A percentile compares a stretch with the other conserved stretches of the same genome.
These are phyloP conservation scores for Phoenix dactylifera DNA, from an alignment of 176 grass and related monocot species.

Conservation along the genomic window DNA sequence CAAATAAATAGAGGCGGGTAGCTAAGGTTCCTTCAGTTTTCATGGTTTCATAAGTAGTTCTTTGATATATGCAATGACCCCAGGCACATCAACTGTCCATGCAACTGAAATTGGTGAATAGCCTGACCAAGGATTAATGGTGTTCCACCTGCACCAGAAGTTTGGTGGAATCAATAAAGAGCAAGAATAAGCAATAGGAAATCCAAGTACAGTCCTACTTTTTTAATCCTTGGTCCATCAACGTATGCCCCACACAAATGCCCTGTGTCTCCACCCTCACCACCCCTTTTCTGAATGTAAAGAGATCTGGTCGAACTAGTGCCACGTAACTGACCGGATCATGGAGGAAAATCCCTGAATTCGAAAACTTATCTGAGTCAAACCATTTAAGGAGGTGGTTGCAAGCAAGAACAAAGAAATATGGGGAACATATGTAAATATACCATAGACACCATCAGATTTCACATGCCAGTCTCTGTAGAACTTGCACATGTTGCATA, in stretches of 20 bases:
- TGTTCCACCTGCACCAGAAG: constrained; percentile 44
- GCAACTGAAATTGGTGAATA: constrained; percentile 57
- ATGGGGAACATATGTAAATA: not conserved
- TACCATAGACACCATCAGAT: constrained; percentile 50
- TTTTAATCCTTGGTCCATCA: constrained; percentile 69
- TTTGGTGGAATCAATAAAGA: not conserved
- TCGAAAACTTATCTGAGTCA: not conserved
- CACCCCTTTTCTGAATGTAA: constrained; percentile 67
- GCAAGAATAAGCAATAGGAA: not conserved
- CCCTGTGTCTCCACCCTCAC: constrained; percentile 77
- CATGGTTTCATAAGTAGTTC: constrained; percentile 44
- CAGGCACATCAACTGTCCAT: constrained; percentile 68
- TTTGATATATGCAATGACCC: constrained; percentile 46
- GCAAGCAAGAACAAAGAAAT: not conserved
- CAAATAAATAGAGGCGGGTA: too few relatives aligned
- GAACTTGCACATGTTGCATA: constrained; percentile 71
- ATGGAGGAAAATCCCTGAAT: constrained; percentile 73
- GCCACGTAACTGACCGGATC: constrained; percentile 57
- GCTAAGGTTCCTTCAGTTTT: not conserved
- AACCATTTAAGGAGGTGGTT: not conserved
- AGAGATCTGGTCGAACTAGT: constrained; percentile 47
- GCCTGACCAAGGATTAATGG: constrained; percentile 59
- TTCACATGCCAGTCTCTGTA: constrained; percentile 57
- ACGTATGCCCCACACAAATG: constrained; percentile 58
- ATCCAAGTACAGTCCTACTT: constrained; percentile 21